phyloP scores from a whole-genome alignment of 192 early-diverging fungal genomes.

The Backusella luteola region DNA sequence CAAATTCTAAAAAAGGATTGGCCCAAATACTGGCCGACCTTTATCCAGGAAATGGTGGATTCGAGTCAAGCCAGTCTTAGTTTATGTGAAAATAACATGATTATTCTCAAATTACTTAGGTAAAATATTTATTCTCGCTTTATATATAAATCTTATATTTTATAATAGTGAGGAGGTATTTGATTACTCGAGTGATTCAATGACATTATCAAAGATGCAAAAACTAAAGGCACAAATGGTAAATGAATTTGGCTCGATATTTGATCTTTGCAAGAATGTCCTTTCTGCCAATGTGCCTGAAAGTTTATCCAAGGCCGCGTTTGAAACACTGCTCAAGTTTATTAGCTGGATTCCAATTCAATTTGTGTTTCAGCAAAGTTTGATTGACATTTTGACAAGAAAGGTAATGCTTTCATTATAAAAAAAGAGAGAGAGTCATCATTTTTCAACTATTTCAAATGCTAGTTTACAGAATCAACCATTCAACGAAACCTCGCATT shows the following conservation, averaged over 20 bases:
- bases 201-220: conserved; percentile 21
- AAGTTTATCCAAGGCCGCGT: not conserved
- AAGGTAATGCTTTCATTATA: not conserved
- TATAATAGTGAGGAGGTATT: conserved; percentile 23
- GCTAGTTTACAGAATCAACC: not conserved
- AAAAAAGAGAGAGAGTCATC: no score
- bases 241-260: conserved; percentile 6
- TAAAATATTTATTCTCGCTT: no score
- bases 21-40: conserved; percentile 26
- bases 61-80: conserved; percentile 14
- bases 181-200: conserved; percentile 21
- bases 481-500: conserved; percentile 6
- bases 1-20: conserved; percentile 33
- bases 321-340: conserved; percentile 10
- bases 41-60: conserved; percentile 24
- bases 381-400: conserved; percentile 7
- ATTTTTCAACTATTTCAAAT: no score
- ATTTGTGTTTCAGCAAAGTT: conserved; percentile 14
- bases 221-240: conserved; percentile 26
- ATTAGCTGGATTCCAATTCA: conserved; percentile 21
- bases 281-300: not conserved
- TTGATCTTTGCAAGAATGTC: conserved; percentile 16
- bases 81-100: conserved; percentile 32
- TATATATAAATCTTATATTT: no score
- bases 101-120: conserved; percentile 18